A percentile compares a stretch with the other conserved stretches of the same genome.
phyloP scores from a whole-genome alignment of 805 yeast species.

The Pichia californica region DNA sequence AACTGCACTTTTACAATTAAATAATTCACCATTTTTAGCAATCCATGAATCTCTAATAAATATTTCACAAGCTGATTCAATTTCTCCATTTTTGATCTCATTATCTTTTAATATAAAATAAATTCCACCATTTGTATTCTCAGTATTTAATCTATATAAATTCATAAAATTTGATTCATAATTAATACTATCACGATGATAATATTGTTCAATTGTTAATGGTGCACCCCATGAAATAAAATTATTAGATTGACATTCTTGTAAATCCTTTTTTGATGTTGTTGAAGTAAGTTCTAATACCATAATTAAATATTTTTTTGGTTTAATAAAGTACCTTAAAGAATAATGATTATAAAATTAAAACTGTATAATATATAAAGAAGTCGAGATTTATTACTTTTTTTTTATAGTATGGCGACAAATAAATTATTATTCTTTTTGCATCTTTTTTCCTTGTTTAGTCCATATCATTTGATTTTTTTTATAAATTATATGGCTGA shows the following conservation, averaged over 20 bases:
- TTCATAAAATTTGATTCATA: constrained; percentile 1
- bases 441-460: neutral
- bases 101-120: constrained; percentile 24
- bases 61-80: constrained; percentile 22
- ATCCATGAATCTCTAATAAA: constrained; percentile 21
- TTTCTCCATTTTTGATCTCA: constrained; percentile 7
- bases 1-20: constrained; percentile 23
- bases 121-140: neutral
- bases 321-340: too few relatives aligned
- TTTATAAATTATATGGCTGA: too few relatives aligned
- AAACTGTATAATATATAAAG: too few relatives aligned
- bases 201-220: neutral
- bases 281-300: neutral
- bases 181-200: constrained; percentile 3
- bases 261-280: neutral
- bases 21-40: constrained; percentile 3
- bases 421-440: too few relatives aligned
- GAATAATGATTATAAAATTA: too few relatives aligned
- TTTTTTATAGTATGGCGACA: too few relatives aligned
- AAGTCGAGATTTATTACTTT: too few relatives aligned
- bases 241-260: constrained; percentile 1
- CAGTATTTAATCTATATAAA: neutral
- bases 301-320: neutral
- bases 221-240: constrained; percentile 1
- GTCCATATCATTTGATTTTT: too few relatives aligned